Evolutionary conservation across 441 rosid species (phyloP).

Genomic region (Bocquillonia castaneifolia): DNA sequence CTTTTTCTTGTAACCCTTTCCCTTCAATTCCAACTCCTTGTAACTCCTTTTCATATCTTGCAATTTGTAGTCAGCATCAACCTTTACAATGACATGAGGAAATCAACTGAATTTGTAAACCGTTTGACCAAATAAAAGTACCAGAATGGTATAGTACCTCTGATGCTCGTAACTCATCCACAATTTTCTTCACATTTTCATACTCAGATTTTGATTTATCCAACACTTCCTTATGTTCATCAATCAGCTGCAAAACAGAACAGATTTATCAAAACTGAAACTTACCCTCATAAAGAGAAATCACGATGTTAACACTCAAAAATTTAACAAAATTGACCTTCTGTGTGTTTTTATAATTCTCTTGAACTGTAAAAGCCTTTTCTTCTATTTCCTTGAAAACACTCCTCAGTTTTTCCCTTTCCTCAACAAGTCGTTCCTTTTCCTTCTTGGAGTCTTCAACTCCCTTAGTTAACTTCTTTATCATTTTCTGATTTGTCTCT

Average conservation of each 20-base stretch:
- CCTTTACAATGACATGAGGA: constrained; percentile 37
- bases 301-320: constrained; percentile 16
- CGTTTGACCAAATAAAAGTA: constrained; percentile 19
- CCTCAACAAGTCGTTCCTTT: constrained; percentile 59
- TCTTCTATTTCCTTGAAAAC: constrained; percentile 67
- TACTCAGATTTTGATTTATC: constrained; percentile 57
- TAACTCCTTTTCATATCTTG: constrained; percentile 72
- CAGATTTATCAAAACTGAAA: constrained; percentile 12
- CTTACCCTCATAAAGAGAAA: background rate
- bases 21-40: constrained; percentile 78
- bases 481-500: constrained; percentile 80
- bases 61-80: constrained; percentile 71
- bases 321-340: constrained; percentile 39
- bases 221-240: constrained; percentile 70
- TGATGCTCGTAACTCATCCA: constrained; percentile 79
- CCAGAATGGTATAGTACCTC: constrained; percentile 46
- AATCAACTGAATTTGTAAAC: background rate
- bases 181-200: constrained; percentile 63
- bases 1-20: constrained; percentile 73
- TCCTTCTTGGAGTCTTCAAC: constrained; percentile 76
- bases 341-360: constrained; percentile 65
- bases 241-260: constrained; percentile 52
- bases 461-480: constrained; percentile 79
- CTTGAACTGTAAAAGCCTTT: constrained; percentile 83
- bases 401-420: constrained; percentile 58